These are phyloP conservation scores for Penicillium maclennaniae DNA, from an alignment of 495 filamentous ascomycete genomes.

Conservation along the genomic window DNA sequence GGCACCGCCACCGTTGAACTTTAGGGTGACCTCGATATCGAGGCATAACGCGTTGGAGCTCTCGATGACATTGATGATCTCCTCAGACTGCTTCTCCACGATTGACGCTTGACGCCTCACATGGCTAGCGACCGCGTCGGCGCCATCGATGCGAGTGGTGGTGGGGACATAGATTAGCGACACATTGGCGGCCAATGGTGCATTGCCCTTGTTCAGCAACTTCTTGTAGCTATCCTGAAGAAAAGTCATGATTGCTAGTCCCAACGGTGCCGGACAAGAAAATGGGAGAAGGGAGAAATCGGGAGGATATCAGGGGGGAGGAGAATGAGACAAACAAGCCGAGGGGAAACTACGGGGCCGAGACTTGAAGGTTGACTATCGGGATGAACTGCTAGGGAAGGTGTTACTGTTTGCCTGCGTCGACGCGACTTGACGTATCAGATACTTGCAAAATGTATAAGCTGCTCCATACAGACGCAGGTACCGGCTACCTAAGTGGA, in stretches of 20 bases:
- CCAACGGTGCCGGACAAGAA: slow-evolving; percentile 9
- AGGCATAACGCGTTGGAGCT: slow-evolving; percentile 62
- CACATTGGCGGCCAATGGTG: slow-evolving; percentile 63
- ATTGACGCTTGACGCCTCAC: slow-evolving; percentile 59
- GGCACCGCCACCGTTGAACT: slow-evolving; percentile 78
- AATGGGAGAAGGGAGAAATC: slow-evolving; percentile 2
- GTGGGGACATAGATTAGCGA: slow-evolving; percentile 90
- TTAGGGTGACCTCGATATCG: slow-evolving; percentile 78
- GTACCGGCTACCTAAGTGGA: neutral
- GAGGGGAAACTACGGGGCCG: slow-evolving; percentile 3
- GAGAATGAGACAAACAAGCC: slow-evolving; percentile 6
- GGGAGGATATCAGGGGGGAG: slow-evolving; percentile 8
- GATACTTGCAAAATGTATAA: neutral
- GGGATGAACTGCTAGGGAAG: neutral
- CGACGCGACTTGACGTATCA: slow-evolving; percentile 3
- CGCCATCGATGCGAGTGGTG: slow-evolving; percentile 65
- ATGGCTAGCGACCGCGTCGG: slow-evolving; percentile 75
- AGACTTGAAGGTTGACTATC: neutral
- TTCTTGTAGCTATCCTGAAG: slow-evolving; percentile 68
- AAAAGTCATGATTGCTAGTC: slow-evolving; percentile 43
- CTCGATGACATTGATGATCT: slow-evolving; percentile 68
- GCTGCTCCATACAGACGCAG: neutral
- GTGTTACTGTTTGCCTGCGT: neutral
- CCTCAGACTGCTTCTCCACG: slow-evolving; percentile 72
- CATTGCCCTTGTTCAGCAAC: slow-evolving; percentile 65